Evolutionary conservation across 2,329 filamentous ascomycete species (phyloP), one percentile per base, ranked within the genome.

Genomic region (Allantophomopsis lycopodina): DNA sequence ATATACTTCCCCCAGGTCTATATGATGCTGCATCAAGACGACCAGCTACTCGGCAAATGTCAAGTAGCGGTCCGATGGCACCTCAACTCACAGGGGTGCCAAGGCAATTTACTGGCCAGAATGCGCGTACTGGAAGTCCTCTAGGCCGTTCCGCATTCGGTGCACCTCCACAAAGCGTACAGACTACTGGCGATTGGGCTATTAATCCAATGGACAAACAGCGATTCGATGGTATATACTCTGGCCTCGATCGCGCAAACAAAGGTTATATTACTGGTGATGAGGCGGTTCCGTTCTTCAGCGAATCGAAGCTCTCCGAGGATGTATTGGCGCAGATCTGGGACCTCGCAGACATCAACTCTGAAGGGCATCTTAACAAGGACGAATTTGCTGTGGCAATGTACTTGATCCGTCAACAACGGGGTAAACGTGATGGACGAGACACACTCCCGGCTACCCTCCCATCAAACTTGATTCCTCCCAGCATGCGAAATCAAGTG

Each of bases 301-400:
- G 83, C 56, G 87, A 94, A 59, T 94, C 89, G 1, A 82, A 84
- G 42, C 69, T 98, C 12, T 76, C 85, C 1, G 89, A 96, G 55
- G 89, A 95, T 52, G 76, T 76, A 8, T 67, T 98, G 39, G 91
- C 91, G 21, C 84, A 93, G 51, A 94, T 98, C 46, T 98, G 91
- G 91, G 91, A 98, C 57, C 73, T 98, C 21, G 82, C 91, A 12
- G 91, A 98, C 60, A 86, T 95, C 60, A 86, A 85, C 54, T 91
- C 86, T 7, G 83, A 88, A 49, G 91, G 91, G 10, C 79, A 82
- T 42, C 66, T 98, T 41, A 87, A 73, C 36, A 77, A 76, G 50
- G 91, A 98, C 49, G 88, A 94, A 51, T 98, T 98, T 55, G 87
- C 91, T 0, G 87, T 98, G 36, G 89, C 91, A 39, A 95, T 98